phyloP scores from a whole-genome alignment of 1,284 basidiomycete species.

The Fomes fomentarius region DNA sequence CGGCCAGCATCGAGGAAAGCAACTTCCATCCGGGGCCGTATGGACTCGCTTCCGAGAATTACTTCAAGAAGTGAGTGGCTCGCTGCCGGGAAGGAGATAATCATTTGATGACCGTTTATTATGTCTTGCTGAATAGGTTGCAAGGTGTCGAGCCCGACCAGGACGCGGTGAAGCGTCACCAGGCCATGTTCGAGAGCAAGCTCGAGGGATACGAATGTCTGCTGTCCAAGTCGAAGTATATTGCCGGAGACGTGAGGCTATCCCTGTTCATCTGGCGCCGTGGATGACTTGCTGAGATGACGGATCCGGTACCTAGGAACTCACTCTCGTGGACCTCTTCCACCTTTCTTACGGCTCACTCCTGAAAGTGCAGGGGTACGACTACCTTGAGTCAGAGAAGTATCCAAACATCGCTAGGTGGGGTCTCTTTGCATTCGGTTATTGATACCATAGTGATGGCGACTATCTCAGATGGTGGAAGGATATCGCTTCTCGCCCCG shows the following conservation, averaged over 20 bases:
- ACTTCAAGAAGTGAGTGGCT: constrained; percentile 47
- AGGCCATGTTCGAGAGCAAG: constrained; percentile 36
- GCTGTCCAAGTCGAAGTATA: constrained; percentile 46
- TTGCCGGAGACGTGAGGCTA: constrained; percentile 49
- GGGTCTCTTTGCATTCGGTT: too few species aligned
- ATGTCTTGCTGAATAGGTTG: neutral
- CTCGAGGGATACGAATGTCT: constrained; percentile 50
- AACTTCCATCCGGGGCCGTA: constrained; percentile 54
- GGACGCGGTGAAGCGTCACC: constrained; percentile 14
- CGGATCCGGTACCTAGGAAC: constrained; percentile 29
- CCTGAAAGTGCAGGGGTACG: constrained; percentile 24
- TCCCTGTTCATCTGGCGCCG: neutral
- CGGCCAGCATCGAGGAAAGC: constrained; percentile 51
- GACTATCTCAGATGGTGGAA: constrained; percentile 38
- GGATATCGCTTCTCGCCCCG: constrained; percentile 35
- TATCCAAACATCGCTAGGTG: constrained; percentile 36
- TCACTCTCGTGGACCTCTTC: constrained; percentile 56
- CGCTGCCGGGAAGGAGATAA: too few species aligned
- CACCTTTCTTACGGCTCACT: constrained; percentile 51
- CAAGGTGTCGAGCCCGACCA: constrained; percentile 10
- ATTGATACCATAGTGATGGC: too few species aligned
- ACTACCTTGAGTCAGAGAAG: constrained; percentile 27
- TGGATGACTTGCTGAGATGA: neutral
- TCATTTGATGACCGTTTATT: neutral
- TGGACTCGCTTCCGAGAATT: constrained; percentile 45